Percentiles rank a stretch among this genome's conserved stretches.
Evolutionary conservation across 2,329 filamentous ascomycete species (phyloP).

Genomic region (Pleurostoma richardsiae): DNA sequence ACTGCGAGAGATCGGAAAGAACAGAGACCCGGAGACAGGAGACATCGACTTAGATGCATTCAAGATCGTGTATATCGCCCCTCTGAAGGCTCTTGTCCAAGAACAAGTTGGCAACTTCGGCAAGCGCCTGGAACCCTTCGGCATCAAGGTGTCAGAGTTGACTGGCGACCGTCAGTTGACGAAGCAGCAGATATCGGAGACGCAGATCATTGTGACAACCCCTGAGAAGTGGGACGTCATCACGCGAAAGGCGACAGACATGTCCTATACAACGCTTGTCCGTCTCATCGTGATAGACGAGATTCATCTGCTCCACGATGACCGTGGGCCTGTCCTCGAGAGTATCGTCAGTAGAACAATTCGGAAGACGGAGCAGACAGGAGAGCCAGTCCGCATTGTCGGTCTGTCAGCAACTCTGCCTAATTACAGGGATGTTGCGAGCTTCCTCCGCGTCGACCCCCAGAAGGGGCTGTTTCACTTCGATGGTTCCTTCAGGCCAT

Average conservation of each 20-base stretch:
- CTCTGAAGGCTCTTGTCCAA: slow-evolving; percentile 90
- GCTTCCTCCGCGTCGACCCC: slow-evolving; percentile 85
- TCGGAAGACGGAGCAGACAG: slow-evolving; percentile 86
- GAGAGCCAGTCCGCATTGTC: slow-evolving; percentile 85
- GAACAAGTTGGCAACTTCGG: slow-evolving; percentile 98
- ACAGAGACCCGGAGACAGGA: slow-evolving; percentile 83
- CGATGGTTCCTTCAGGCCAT: slow-evolving; percentile 88
- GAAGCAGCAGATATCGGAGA: slow-evolving; percentile 97
- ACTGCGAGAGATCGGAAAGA: slow-evolving; percentile 92
- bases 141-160: slow-evolving; percentile 89
- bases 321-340: slow-evolving; percentile 92
- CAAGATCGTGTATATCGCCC: slow-evolving; percentile 98
- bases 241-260: slow-evolving; percentile 92
- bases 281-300: slow-evolving; percentile 95
- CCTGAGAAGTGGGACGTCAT: slow-evolving; percentile 99
- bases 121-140: slow-evolving; percentile 82
- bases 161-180: slow-evolving; percentile 97
- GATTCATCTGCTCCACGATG: slow-evolving; percentile 95
- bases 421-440: slow-evolving; percentile 94
- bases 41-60: slow-evolving; percentile 94
- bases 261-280: slow-evolving; percentile 96
- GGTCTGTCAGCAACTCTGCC: slow-evolving; percentile 93
- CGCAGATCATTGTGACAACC: slow-evolving; percentile 95
- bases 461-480: slow-evolving; percentile 91
- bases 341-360: slow-evolving; percentile 96